phyloP scores from a whole-genome alignment of 371 early-diverging fungal species.

The Mucor racemosus region DNA sequence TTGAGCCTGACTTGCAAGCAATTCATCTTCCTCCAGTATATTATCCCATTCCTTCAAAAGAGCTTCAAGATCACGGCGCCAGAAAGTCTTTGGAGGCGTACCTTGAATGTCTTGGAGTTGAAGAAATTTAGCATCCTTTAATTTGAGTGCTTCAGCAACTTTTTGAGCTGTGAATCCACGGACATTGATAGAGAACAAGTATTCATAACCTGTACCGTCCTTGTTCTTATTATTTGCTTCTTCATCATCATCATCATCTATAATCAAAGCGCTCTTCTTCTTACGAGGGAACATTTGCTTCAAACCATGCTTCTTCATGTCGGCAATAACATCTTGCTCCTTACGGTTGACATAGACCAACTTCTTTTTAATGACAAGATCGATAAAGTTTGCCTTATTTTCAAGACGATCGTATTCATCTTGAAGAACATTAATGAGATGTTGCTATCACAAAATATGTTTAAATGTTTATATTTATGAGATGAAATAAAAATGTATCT shows the following conservation, averaged over 20 bases:
- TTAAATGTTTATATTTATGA: background rate
- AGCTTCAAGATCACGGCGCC: constrained; percentile 90
- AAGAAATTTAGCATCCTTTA: constrained; percentile 69
- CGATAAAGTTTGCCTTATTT: constrained; percentile 95
- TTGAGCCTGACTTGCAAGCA: constrained; percentile 26
- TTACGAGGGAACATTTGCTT: constrained; percentile 61
- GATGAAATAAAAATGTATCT: background rate
- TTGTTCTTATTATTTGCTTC: constrained; percentile 1
- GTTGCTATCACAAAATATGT: constrained; percentile 34
- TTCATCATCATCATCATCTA: constrained; percentile 46
- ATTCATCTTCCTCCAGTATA: constrained; percentile 42
- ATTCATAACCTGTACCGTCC: constrained; percentile 80
- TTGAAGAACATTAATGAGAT: constrained; percentile 72
- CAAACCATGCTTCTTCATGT: constrained; percentile 80
- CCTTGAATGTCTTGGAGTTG: constrained; percentile 76
- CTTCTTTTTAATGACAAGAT: constrained; percentile 87
- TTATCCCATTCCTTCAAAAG: constrained; percentile 78
- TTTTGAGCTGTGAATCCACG: constrained; percentile 93
- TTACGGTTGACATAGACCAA: constrained; percentile 90
- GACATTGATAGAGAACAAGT: constrained; percentile 94
- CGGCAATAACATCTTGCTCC: constrained; percentile 78
- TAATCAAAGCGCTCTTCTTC: constrained; percentile 39
- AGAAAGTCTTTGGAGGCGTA: constrained; percentile 83
- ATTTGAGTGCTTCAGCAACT: constrained; percentile 79
- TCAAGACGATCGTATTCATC: constrained; percentile 82